Evolutionary conservation across 352 stramenopile genomes (phyloP), one percentile per base, ranked within the genome.

Genomic region (Pythium rishiriense): DNA sequence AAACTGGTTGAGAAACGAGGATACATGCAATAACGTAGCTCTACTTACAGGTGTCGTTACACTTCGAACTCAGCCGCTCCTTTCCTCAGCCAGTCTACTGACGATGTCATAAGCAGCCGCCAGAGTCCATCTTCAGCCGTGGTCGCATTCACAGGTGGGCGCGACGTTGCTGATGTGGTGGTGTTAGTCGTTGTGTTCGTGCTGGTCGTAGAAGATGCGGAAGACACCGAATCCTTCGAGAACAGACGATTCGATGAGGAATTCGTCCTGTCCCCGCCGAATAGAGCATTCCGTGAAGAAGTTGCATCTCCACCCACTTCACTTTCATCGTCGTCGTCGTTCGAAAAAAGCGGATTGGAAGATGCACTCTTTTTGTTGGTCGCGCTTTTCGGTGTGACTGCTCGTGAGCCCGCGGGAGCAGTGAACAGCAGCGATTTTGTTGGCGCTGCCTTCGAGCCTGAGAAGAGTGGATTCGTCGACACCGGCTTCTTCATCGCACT

Each of bases 31-130:
- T 9, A 9, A 39, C 17, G 33, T 10, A n/a, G 17, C 17, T 9
- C 33, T 17, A 39, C 33, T 9, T 39, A 9, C 33, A 39, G 33
- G 5, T 31, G 29, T 0, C 24, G n/a, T 53, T 24, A 63, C 42
- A 63, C 65, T 24, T 78, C 67, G 28, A 75, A 71, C 52, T 87
- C 73, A 19, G 68, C 69, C 12, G 70, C 66, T 21, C 64, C 57
- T 51, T 66, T 68, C n/a, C 76, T 66, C 28, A 85, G 74, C 56
- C 69, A 71, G 41, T 88, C 76, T 47, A 88, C 70, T 4, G 79
- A 85, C 47, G 79, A 88, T n/a, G 79, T 85, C 81, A 93, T 93
- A 24, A 93, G 72, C 43, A 91, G 51, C n/a, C 78, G 75, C 79
- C 83, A 86, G 3, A 91, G 69, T 56, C 87, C 76, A 50, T 93